phyloP scores from a whole-genome alignment of 352 stramenopile species.

The Pythium volutum region DNA sequence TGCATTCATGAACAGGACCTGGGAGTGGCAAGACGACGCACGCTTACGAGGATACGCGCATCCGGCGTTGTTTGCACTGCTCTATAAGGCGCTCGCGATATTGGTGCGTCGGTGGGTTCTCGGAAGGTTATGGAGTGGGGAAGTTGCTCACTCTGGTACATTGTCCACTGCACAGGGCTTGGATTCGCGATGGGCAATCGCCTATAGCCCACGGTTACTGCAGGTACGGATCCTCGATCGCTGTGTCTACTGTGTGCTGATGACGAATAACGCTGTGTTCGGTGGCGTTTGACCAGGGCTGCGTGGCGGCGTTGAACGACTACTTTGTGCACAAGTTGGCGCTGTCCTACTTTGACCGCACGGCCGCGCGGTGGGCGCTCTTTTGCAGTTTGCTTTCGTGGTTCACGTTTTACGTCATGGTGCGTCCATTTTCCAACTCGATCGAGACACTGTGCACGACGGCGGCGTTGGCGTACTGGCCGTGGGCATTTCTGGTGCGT shows the following conservation, averaged over 20 bases:
- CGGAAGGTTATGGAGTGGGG: not conserved
- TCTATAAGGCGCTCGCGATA: constrained; percentile 74
- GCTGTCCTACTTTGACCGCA: constrained; percentile 58
- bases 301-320: constrained; percentile 67
- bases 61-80: constrained; percentile 64
- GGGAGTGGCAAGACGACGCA: constrained; percentile 79
- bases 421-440: constrained; percentile 85
- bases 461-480: constrained; percentile 69
- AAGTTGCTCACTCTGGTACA: not conserved
- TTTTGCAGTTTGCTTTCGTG: constrained; percentile 78
- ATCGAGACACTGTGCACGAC: constrained; percentile 82
- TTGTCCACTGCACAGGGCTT: constrained; percentile 38
- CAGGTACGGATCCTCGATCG: constrained; percentile 32
- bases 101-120: constrained; percentile 41
- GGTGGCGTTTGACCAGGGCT: constrained; percentile 28
- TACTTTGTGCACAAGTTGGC: constrained; percentile 72
- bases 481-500: constrained; percentile 64
- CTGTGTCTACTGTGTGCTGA: not conserved
- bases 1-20: constrained; percentile 46
- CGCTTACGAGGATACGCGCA: constrained; percentile 77
- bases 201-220: constrained; percentile 70
- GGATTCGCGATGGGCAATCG: constrained; percentile 80
- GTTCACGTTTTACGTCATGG: constrained; percentile 86
- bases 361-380: constrained; percentile 63
- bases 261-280: not conserved